These are phyloP conservation scores for Penicillium sp. DNA, from an alignment of 2,329 filamentous ascomycete species.

Conservation along the genomic window DNA sequence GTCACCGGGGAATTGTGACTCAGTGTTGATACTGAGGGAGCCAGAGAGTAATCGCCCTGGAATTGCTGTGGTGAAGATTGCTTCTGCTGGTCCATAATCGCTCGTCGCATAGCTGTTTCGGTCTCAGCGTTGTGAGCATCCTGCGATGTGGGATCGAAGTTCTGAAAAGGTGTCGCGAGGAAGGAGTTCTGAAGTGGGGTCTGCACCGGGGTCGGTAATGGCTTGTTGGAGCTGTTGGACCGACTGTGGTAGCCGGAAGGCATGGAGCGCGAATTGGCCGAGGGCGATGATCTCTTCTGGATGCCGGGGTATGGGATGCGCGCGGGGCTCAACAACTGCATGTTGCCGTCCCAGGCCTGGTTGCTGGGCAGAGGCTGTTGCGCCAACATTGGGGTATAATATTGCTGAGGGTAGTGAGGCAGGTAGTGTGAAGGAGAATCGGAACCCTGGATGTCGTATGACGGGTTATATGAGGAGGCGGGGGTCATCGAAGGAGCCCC, in stretches of 20 bases:
- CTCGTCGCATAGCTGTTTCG: slow-evolving; percentile 63
- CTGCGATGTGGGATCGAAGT: slow-evolving; percentile 45
- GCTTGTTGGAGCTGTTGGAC: slow-evolving; percentile 48
- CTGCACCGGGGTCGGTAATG: slow-evolving; percentile 57
- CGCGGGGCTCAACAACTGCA: slow-evolving; percentile 39
- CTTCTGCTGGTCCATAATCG: slow-evolving; percentile 52
- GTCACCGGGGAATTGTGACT: slow-evolving; percentile 64
- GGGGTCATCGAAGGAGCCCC: slow-evolving; percentile 45
- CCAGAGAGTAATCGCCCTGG: slow-evolving; percentile 52
- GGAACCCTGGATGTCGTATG: slow-evolving; percentile 35
- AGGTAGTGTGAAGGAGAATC: slow-evolving; percentile 36
- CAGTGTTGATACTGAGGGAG: slow-evolving; percentile 61
- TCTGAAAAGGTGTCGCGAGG: slow-evolving; percentile 48
- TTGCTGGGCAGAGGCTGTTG: slow-evolving; percentile 38
- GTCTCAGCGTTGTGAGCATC: slow-evolving; percentile 48
- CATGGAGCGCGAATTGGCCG: slow-evolving; percentile 44
- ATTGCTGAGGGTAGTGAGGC: slow-evolving; percentile 31
- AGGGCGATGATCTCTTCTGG: slow-evolving; percentile 46
- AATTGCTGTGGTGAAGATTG: slow-evolving; percentile 40
- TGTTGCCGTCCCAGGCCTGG: slow-evolving; percentile 38
- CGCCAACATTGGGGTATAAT: slow-evolving; percentile 42
- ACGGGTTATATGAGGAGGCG: slow-evolving; percentile 40
- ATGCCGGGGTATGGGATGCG: slow-evolving; percentile 32
- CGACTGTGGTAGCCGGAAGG: slow-evolving; percentile 43
- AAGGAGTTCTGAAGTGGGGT: slow-evolving; percentile 56